Percentiles rank a stretch among this genome's conserved stretches.
Evolutionary conservation across 192 early-diverging fungal species (phyloP).

Genomic region (Pilaira anomala): DNA sequence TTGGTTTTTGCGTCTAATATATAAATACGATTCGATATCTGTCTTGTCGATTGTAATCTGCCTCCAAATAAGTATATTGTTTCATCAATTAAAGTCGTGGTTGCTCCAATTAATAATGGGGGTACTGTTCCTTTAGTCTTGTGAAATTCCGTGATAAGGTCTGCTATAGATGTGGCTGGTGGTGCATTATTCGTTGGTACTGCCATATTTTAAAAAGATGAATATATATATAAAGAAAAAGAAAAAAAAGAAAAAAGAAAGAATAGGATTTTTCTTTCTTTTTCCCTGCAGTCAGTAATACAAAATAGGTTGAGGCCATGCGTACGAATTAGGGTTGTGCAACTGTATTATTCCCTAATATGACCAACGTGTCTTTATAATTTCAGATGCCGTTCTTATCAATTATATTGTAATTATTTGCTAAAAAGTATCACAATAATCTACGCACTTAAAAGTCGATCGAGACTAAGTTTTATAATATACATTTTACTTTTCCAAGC

Average conservation of each 20-base stretch:
- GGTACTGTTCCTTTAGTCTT: slow-evolving; percentile 67
- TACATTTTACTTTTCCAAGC: no score
- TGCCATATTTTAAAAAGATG: background rate
- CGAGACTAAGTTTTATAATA: no score
- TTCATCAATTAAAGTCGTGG: slow-evolving; percentile 61
- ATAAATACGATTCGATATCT: slow-evolving; percentile 70
- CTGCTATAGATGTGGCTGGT: slow-evolving; percentile 21
- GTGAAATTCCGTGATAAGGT: slow-evolving; percentile 31
- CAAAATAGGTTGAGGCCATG: background rate
- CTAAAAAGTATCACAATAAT: no score
- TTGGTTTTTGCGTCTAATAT: slow-evolving; percentile 58
- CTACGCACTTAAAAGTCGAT: no score
- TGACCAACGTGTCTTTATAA: no score
- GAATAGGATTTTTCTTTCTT: background rate
- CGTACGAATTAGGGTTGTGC: background rate
- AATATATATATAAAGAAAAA: background rate
- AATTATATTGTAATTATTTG: no score
- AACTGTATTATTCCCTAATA: no score
- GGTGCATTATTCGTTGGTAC: background rate
- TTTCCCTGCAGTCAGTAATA: background rate
- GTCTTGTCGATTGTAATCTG: slow-evolving; percentile 59
- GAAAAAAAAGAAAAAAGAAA: background rate
- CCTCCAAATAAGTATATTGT: slow-evolving; percentile 72
- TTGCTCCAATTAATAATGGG: slow-evolving; percentile 72
- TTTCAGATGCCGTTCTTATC: no score